Percentiles rank a stretch among this genome's conserved stretches.
These are phyloP conservation scores for Candida neerlandica DNA, from an alignment of 1,139 yeast species.

Conservation along the genomic window DNA sequence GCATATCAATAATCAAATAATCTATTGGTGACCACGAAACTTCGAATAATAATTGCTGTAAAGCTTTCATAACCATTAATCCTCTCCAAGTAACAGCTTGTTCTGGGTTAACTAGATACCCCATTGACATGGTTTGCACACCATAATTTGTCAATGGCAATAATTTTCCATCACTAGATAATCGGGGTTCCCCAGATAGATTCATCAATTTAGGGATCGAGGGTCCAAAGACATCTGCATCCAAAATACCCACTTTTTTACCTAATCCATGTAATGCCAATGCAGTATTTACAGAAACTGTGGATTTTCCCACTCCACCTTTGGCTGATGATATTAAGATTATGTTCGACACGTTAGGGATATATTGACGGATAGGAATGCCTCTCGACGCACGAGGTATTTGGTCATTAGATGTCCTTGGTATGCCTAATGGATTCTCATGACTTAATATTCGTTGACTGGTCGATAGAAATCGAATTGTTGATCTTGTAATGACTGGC, in stretches of 20 bases:
- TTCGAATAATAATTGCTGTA: conserved; percentile 78
- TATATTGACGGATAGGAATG: conserved; percentile 54
- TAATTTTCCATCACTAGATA: conserved; percentile 54
- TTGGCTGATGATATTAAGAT: conserved; percentile 77
- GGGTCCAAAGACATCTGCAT: conserved; percentile 86
- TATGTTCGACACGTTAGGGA: conserved; percentile 64
- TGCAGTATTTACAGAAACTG: conserved; percentile 68
- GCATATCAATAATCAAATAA: conserved; percentile 77
- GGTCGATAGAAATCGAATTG: conserved; percentile 6
- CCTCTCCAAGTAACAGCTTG: conserved; percentile 88
- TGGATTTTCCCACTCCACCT: conserved; percentile 73
- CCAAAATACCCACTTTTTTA: conserved; percentile 67
- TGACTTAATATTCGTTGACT: conserved; percentile 17
- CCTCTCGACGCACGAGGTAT: conserved; percentile 48
- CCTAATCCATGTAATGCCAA: conserved; percentile 59
- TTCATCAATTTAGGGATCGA: conserved; percentile 72
- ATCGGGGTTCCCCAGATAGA: conserved; percentile 65
- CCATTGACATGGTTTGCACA: conserved; percentile 87
- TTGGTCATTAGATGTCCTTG: conserved; percentile 30
- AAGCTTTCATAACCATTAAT: conserved; percentile 81
- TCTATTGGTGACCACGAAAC: conserved; percentile 80
- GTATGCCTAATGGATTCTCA: conserved; percentile 55
- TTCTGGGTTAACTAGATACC: conserved; percentile 69
- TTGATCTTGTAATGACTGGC: not conserved
- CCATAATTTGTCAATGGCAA: conserved; percentile 80